phyloP scores from a whole-genome alignment of 1,284 basidiomycete species.

The Ganoderma sp. region DNA sequence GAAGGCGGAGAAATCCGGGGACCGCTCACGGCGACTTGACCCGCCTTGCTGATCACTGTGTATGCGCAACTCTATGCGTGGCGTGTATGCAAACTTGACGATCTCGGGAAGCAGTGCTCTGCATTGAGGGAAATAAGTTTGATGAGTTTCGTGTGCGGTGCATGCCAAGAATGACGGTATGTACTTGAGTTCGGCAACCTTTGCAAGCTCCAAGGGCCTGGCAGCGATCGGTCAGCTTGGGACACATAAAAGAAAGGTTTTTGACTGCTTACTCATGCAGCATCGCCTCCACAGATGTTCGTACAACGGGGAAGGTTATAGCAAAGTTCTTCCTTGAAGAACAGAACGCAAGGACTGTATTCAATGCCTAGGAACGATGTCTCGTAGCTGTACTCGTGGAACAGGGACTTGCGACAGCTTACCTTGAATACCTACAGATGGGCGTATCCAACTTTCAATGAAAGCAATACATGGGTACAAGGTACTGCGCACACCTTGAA shows the following conservation, averaged over 20 bases:
- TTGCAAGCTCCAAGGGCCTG: conserved; percentile 80
- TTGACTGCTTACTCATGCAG: conserved; percentile 63
- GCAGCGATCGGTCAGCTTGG: neutral
- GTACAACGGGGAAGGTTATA: conserved; percentile 79
- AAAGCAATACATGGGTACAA: neutral
- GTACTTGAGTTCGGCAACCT: conserved; percentile 87
- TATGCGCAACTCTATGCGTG: conserved; percentile 66
- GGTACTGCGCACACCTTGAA: conserved; percentile 33
- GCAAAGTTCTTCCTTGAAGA: conserved; percentile 85
- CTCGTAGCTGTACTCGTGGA: neutral
- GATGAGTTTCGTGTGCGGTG: conserved; percentile 6
- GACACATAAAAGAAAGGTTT: neutral
- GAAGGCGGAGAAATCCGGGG: conserved; percentile 50
- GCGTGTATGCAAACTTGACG: conserved; percentile 84
- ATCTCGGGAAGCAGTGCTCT: conserved; percentile 84
- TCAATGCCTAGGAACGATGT: conserved; percentile 69
- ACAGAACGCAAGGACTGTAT: conserved; percentile 89
- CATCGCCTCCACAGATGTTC: conserved; percentile 79
- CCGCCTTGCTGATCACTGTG: conserved; percentile 48
- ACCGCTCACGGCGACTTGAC: conserved; percentile 31
- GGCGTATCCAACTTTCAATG: neutral
- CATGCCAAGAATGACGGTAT: conserved; percentile 27
- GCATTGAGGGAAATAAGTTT: neutral
- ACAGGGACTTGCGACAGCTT: neutral
- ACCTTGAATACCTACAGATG: conserved; percentile 33